Conservation (phyloP, 352 stramenopile genomes). For the Labyrinthula sp. region DNA sequence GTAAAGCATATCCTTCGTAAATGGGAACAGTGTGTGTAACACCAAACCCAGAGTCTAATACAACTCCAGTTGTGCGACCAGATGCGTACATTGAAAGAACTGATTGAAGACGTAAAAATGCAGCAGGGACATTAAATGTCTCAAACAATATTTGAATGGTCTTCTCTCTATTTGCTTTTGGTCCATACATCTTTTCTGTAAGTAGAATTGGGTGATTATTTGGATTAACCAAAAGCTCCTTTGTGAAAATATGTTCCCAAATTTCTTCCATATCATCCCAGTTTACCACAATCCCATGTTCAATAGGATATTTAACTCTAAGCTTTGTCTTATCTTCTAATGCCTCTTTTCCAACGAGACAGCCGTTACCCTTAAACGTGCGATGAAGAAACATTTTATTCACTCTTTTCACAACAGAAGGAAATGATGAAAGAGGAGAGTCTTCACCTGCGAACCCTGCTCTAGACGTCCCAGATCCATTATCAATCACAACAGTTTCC, state of each 20-base stretch:
- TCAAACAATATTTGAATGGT: constrained; percentile 98
- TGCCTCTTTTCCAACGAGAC: constrained; percentile 67
- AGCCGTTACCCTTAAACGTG: constrained; percentile 76
- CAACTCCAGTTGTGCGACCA: constrained; percentile 57
- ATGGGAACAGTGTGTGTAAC: constrained; percentile 71
- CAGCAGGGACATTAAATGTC: constrained; percentile 91
- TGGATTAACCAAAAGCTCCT: constrained; percentile 68
- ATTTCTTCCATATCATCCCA: constrained; percentile 99
- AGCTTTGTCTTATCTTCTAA: constrained; percentile 66
- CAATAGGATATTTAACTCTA: constrained; percentile 82
- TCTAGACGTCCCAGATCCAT: constrained; percentile 96
- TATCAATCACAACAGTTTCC: no score
- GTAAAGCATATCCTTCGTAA: constrained; percentile 74
- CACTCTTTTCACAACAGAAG: constrained; percentile 36
- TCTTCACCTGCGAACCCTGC: constrained; percentile 78
- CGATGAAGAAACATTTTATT: constrained; percentile 86
- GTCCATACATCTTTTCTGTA: constrained; percentile 59
- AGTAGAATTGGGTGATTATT: constrained; percentile 82
- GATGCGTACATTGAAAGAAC: constrained; percentile 66
- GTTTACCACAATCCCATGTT: constrained; percentile 95
- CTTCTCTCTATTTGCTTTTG: constrained; percentile 58
- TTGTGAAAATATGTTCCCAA: constrained; percentile 97
- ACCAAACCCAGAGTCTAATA: constrained; percentile 63
- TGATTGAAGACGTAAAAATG: constrained; percentile 78
- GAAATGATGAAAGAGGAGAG: constrained; percentile 79